Base-by-base conservation (phyloP, 805 yeast genomes). In the Cyberlindnera maclurae region DNA sequence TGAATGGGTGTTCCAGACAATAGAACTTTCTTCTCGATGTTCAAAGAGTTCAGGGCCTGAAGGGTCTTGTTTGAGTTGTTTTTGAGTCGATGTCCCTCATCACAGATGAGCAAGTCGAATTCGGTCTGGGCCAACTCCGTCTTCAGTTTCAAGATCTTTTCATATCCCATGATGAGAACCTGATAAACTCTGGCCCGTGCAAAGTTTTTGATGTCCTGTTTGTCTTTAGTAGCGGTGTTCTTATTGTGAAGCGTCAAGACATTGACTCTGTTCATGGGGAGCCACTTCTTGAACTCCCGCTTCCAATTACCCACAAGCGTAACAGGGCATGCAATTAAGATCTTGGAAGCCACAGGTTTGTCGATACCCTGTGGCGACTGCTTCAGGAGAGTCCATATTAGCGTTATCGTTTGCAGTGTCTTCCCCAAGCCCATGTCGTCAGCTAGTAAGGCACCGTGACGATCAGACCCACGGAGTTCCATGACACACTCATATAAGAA, bases 401-500 rank as follows among this genome's bases (percentile, higher is more conserved):
- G 57, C 0, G 95, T 55, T 5, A 93, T 90, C 0, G 96, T 77
- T 74, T 81, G 89, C 31, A 93, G 60, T 0, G 97, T 89, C 52
- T 84, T 84, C 2, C 96, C 96, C 13, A 93, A 65, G 0, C 98
- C 98, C 98, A 93, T 93, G 51, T 90, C 97, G 59, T 93, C 98
- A 0, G 98, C 98, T 31, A 93, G 59, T 5, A 93, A 62, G 2
- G 90, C 89, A 0, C 98, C 97, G 31, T 61, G 49, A 0, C 75
- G 73, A 2, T 65, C 63, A 15, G 60, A 60, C 4, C 68, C 70
- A 18, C 72, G 63, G 37, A 72, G 61, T 0, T 95, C 95, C 80
- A 82, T 75, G 2, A 89, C 72, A 49, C 96, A 85, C 40, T 83
- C 82, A 55, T 86, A 86, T 49, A 93, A 62, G 52, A 93, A 93